Percentiles rank a stretch among this genome's conserved stretches.
Conservation (phyloP, 306 rosid genomes). For the Sesbania bispinosa region DNA sequence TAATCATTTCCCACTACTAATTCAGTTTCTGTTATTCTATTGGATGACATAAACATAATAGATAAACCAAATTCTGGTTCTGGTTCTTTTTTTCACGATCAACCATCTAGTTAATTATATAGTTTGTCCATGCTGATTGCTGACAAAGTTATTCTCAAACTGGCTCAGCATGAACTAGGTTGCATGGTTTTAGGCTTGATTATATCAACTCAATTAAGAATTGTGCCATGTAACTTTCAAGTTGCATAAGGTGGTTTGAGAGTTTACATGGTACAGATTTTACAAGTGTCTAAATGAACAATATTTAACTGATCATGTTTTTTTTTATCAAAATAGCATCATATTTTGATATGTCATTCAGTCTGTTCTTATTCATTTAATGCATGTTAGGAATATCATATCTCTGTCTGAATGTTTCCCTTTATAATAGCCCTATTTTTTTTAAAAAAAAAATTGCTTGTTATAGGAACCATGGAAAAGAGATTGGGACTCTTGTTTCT, state of each 20-base stretch:
- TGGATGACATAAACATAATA: background rate
- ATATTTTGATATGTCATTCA: background rate
- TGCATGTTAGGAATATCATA: too few relatives aligned
- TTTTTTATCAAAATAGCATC: background rate
- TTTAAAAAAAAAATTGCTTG: too few relatives aligned
- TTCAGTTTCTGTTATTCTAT: background rate
- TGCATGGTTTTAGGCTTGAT: background rate
- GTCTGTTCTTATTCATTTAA: background rate
- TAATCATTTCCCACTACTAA: background rate
- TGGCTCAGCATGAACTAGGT: background rate
- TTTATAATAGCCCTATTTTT: background rate
- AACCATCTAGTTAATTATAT: background rate
- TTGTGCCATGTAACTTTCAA: background rate
- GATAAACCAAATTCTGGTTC: background rate
- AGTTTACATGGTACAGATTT: background rate
- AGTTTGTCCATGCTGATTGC: background rate
- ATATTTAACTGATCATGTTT: background rate
- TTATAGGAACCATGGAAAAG: constrained; percentile 49
- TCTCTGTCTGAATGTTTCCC: background rate
- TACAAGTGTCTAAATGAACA: background rate
- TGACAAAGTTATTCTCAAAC: too few relatives aligned
- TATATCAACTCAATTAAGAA: background rate
- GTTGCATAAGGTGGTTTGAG: background rate
- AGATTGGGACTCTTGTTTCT: constrained; percentile 53
- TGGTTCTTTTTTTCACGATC: background rate